phyloP scores from a whole-genome alignment of 1,284 basidiomycete genomes.

The Naganishia sp. region DNA sequence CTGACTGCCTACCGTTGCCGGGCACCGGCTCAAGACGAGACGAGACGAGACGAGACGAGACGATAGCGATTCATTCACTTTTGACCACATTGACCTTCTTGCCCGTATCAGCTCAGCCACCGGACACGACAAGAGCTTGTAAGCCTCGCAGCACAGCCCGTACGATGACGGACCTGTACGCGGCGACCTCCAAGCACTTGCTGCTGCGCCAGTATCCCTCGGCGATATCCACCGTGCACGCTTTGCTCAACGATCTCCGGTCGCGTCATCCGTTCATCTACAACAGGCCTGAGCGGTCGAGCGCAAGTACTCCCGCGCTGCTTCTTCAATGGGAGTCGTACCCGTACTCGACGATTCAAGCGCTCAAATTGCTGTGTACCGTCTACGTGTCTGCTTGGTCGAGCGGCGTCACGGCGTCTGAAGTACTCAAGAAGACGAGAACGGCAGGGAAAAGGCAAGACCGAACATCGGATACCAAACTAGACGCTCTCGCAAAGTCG shows the following conservation, averaged over 20 bases:
- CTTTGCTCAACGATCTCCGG: slow-evolving; percentile 18
- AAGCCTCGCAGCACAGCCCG: too few relatives aligned
- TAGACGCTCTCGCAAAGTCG: slow-evolving; percentile 19
- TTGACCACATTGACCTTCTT: too few relatives aligned
- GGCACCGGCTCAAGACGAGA: too few relatives aligned
- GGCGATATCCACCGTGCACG: slow-evolving; percentile 18
- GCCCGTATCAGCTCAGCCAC: too few relatives aligned
- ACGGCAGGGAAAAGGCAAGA: slow-evolving; percentile 7
- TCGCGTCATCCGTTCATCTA: slow-evolving; percentile 26
- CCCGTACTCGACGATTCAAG: slow-evolving; percentile 25
- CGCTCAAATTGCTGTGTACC: slow-evolving; percentile 13
- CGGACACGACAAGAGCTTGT: too few relatives aligned
- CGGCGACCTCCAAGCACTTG: slow-evolving; percentile 27
- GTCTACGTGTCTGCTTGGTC: slow-evolving; percentile 18
- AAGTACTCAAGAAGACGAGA: slow-evolving; percentile 6
- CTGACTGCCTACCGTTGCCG: too few relatives aligned
- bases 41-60: too few relatives aligned
- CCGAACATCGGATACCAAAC: slow-evolving; percentile 11
- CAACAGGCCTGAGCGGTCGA: slow-evolving; percentile 8
- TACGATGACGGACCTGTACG: slow-evolving; percentile 28
- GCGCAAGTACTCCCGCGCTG: slow-evolving; percentile 5
- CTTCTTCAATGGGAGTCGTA: slow-evolving; percentile 20
- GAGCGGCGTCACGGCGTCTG: slow-evolving; percentile 1
- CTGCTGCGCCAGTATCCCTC: slow-evolving; percentile 20
- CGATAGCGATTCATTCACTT: too few relatives aligned